These are phyloP conservation scores for Paecilomyces formosus DNA, from an alignment of 2,329 filamentous ascomycete species.

Conservation along the genomic window DNA sequence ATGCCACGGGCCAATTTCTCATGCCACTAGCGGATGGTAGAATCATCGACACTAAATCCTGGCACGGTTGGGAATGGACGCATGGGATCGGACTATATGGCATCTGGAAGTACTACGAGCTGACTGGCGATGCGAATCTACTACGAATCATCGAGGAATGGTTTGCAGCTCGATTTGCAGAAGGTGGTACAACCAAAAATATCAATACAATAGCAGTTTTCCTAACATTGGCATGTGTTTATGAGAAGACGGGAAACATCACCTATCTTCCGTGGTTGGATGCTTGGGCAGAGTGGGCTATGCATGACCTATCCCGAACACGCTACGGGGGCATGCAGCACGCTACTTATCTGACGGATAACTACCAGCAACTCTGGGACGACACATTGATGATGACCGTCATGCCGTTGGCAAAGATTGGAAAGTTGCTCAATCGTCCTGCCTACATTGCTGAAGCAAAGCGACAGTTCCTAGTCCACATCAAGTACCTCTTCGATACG, in stretches of 20 bases:
- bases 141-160: conserved; percentile 64
- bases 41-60: conserved; percentile 76
- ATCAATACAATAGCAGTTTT: conserved; percentile 81
- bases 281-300: conserved; percentile 75
- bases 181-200: conserved; percentile 71
- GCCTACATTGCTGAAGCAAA: conserved; percentile 73
- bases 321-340: conserved; percentile 67
- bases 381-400: conserved; percentile 88
- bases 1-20: conserved; percentile 67
- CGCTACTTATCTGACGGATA: conserved; percentile 63
- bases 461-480: conserved; percentile 67
- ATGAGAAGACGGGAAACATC: conserved; percentile 62
- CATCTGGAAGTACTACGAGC: conserved; percentile 71
- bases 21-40: conserved; percentile 63
- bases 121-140: conserved; percentile 56
- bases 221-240: conserved; percentile 67
- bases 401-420: conserved; percentile 72
- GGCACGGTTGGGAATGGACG: conserved; percentile 70
- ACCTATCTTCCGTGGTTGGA: conserved; percentile 72
- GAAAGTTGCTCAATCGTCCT: conserved; percentile 59
- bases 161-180: conserved; percentile 62
- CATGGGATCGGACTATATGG: conserved; percentile 75
- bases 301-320: conserved; percentile 66
- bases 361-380: conserved; percentile 73
- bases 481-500: conserved; percentile 70